Conservation (phyloP, 208 protist species). For the Wallacemonas sp. region DNA sequence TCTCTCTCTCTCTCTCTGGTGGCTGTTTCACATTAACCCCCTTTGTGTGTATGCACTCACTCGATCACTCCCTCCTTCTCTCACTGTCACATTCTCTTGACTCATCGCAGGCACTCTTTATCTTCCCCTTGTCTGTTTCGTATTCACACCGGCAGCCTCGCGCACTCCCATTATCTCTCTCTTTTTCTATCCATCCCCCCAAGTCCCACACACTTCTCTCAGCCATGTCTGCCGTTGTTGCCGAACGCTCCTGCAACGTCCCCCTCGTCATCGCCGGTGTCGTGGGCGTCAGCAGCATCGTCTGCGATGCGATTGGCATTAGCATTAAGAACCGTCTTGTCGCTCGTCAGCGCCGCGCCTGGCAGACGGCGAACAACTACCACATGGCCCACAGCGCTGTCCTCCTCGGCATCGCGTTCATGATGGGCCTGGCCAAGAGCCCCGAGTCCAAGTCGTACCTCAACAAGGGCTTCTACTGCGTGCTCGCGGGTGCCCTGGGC, state of each 20-base stretch:
- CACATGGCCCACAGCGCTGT: conserved; percentile 47
- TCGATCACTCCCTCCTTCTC: too few species aligned
- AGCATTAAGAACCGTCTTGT: conserved; percentile 30
- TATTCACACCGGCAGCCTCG: too few species aligned
- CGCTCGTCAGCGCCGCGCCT: conserved; percentile 46
- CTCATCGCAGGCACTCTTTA: too few species aligned
- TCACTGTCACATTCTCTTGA: too few species aligned
- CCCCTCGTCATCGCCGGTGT: conserved; percentile 33
- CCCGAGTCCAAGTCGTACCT: conserved; percentile 33
- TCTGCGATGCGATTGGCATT: conserved; percentile 27
- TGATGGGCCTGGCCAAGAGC: conserved; percentile 28
- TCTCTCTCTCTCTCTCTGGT: too few species aligned
- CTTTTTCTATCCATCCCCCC: not conserved
- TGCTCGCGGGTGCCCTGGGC: conserved; percentile 44
- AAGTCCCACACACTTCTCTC: too few species aligned
- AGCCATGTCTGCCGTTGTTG: conserved; percentile 7
- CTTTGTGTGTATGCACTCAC: too few species aligned
- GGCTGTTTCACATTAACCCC: too few species aligned
- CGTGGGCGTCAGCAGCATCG: conserved; percentile 34
- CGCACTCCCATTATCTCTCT: too few species aligned
- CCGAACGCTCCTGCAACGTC: conserved; percentile 6
- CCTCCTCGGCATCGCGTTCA: conserved; percentile 33
- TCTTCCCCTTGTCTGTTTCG: too few species aligned
- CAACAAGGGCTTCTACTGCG: conserved; percentile 50
- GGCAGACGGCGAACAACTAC: conserved; percentile 51